Evolutionary conservation across 129 eudicot genomes (phyloP), one percentile per base, ranked within the genome.

Genomic region (Helichrysum umbraculigerum): DNA sequence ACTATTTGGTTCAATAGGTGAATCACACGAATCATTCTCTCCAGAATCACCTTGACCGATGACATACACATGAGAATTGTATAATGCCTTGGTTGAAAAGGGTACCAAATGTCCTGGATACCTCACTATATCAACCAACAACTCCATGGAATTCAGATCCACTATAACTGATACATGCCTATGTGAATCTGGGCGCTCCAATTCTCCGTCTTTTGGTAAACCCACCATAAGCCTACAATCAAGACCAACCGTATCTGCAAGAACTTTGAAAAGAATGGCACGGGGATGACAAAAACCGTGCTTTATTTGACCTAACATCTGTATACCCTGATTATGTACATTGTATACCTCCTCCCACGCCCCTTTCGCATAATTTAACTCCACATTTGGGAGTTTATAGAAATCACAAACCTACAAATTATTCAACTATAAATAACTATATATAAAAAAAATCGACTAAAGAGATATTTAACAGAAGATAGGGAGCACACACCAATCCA

Each of bases 31-130:
- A 81, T 91, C 99, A 85, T 91, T 91, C 83, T 94, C 97, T 37
- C 96, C 99, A 77, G 96, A 91, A 79, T 94, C 98, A 81, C 97
- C 92, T 87, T 91, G 97, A 75, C 98, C 98, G 28, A 91, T 92
- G 70, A 91, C 94, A 79, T 90, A 87, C 63, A 91, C 83, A 79
- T 91, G 99, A 54, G 96, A 81, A 90, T 87, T 86, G 76, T 84
- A 89, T 44, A 89, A 79, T 32, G 97, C 94, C 81, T 84, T 91
- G 22, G 92, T 86, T 59, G 97, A 86, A 74, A 83, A 87, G 6
- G 99, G 96, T 60, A 89, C 86, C 75, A 95, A 85, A 51, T 89
- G 96, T 56, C 99, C 99, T 10, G 99, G 97, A 79, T 83, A 89
- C 76, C 99, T 87, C 92, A 89, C 88, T 61, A 91, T 87, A 85